phyloP scores from a whole-genome alignment of 2,329 filamentous ascomycete genomes.

The Talaromyces sp. region DNA sequence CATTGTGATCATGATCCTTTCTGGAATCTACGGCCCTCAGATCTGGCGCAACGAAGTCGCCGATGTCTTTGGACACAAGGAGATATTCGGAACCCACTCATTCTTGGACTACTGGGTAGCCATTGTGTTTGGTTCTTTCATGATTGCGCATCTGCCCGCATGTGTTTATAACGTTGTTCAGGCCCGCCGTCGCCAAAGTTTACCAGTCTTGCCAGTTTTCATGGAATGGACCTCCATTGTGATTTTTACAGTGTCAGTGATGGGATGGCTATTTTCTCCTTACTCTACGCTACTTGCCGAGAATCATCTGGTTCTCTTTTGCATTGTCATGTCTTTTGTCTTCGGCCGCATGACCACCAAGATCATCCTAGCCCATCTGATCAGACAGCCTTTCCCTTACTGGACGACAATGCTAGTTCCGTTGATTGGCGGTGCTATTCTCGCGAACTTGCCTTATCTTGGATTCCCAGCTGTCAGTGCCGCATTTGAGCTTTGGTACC shows the following conservation, averaged over 20 bases:
- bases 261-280: conserved; percentile 84
- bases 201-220: conserved; percentile 76
- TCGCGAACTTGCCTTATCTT: conserved; percentile 75
- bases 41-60: conserved; percentile 78
- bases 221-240: conserved; percentile 90
- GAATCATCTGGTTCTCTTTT: conserved; percentile 88
- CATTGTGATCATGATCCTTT: conserved; percentile 76
- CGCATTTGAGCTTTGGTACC: conserved; percentile 68
- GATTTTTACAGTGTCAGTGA: conserved; percentile 68
- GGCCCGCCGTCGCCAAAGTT: conserved; percentile 65
- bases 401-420: conserved; percentile 91
- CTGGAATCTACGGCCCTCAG: conserved; percentile 79
- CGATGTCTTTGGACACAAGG: conserved; percentile 60
- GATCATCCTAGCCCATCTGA: conserved; percentile 94
- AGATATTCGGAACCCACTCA: conserved; percentile 64
- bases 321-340: conserved; percentile 89
- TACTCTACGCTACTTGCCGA: conserved; percentile 74
- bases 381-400: conserved; percentile 88
- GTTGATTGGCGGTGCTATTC: conserved; percentile 74
- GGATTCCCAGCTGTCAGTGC: conserved; percentile 64
- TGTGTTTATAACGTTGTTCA: conserved; percentile 81
- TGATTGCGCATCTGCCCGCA: conserved; percentile 74
- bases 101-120: conserved; percentile 85
- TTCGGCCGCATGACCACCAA: conserved; percentile 98
- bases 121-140: conserved; percentile 60